Percentiles rank a stretch among this genome's conserved stretches.
These are phyloP conservation scores for Loxodes magnus DNA, from an alignment of 73 alveolate species.

Conservation along the genomic window DNA sequence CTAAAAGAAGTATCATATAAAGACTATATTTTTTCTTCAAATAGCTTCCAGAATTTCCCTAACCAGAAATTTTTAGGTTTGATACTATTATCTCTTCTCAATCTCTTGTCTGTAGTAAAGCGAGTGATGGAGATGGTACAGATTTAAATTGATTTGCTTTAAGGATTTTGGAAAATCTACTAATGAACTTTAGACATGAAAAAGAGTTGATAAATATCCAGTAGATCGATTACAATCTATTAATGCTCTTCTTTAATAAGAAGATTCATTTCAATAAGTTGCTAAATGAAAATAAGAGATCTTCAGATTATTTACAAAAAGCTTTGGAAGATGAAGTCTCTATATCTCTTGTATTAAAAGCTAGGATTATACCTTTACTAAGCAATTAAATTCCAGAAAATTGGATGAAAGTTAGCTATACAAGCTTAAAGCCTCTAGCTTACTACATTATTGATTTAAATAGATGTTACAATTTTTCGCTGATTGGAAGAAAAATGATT, in stretches of 20 bases:
- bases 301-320: conserved; percentile 68
- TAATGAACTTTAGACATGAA: conserved; percentile 77
- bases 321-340: conserved; percentile 91
- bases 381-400: conserved; percentile 95
- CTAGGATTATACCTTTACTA: conserved; percentile 79
- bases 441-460: conserved; percentile 81
- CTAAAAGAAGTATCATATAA: conserved; percentile 85
- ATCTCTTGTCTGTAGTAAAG: conserved; percentile 67
- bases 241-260: conserved; percentile 98
- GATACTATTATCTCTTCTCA: conserved; percentile 41
- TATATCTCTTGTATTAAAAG: conserved; percentile 91
- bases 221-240: conserved; percentile 87
- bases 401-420: conserved; percentile 93
- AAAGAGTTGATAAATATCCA: conserved; percentile 90
- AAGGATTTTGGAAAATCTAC: conserved; percentile 67
- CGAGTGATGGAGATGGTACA: conserved; percentile 58
- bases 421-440: conserved; percentile 97
- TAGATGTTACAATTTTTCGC: conserved; percentile 80
- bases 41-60: conserved; percentile 84
- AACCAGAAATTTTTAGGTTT: conserved; percentile 97
- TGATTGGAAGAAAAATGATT: conserved; percentile 85
- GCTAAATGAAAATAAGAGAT: conserved; percentile 49
- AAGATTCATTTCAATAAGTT: conserved; percentile 93
- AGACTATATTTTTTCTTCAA: conserved; percentile 82
- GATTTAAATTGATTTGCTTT: conserved; percentile 77